These are phyloP conservation scores for Dimocarpus longan DNA, from an alignment of 345 rosid genomes.

Conservation along the genomic window DNA sequence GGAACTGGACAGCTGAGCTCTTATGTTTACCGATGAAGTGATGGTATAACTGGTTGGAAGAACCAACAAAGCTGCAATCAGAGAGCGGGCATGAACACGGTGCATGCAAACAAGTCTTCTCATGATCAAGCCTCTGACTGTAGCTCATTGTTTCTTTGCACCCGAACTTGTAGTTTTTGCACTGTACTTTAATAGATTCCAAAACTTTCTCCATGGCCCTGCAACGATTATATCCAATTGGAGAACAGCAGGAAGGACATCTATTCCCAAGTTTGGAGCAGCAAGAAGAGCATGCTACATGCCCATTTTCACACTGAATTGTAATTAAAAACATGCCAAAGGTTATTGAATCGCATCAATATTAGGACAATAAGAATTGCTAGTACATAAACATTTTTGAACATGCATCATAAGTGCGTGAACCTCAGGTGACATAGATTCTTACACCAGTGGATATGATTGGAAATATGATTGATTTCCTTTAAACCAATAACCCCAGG, in stretches of 20 bases:
- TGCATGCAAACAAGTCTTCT: background rate
- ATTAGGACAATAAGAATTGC: background rate
- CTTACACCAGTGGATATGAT: background rate
- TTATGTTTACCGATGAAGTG: background rate
- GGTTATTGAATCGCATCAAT: constrained; percentile 1
- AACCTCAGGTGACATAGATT: background rate
- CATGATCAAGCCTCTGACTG: constrained; percentile 5
- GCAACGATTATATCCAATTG: constrained; percentile 5
- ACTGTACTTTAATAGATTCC: background rate
- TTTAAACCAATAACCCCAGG: background rate
- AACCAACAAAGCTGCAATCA: background rate
- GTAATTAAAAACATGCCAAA: constrained; percentile 9
- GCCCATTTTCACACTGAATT: constrained; percentile 54
- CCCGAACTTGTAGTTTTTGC: background rate
- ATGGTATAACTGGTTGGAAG: background rate
- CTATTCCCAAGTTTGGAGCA: constrained; percentile 19
- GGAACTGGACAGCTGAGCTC: background rate
- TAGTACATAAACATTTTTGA: background rate
- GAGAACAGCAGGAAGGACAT: constrained; percentile 17
- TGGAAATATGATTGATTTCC: background rate
- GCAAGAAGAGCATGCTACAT: constrained; percentile 31
- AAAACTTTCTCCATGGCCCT: constrained; percentile 4
- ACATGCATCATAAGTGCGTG: background rate
- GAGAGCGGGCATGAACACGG: background rate
- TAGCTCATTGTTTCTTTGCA: constrained; percentile 1